Evolutionary conservation across 2,329 filamentous ascomycete species (phyloP).

Genomic region (Rutstroemia sp.): DNA sequence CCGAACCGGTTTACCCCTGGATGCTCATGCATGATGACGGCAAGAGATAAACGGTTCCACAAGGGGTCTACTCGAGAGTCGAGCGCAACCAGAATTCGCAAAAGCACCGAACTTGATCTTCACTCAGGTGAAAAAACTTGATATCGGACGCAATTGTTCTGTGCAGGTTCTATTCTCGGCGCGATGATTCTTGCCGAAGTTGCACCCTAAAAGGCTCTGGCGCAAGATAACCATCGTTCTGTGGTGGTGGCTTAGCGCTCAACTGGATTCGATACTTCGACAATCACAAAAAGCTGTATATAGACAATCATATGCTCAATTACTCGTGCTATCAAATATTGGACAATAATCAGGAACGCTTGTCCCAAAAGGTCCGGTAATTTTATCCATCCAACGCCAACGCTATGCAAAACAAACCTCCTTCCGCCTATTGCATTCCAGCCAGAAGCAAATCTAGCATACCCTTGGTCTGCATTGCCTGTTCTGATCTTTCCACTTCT

Average conservation of each 20-base stretch:
- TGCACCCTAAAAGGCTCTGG: no score
- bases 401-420: constrained; percentile 33
- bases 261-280: not conserved
- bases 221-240: no score
- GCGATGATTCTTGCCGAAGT: no score
- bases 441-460: constrained; percentile 78
- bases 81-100: not conserved
- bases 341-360: constrained; percentile 6
- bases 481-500: constrained; percentile 77
- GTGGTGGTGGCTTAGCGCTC: no score
- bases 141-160: no score
- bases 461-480: constrained; percentile 72
- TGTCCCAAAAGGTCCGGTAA: constrained; percentile 7
- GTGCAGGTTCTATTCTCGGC: no score
- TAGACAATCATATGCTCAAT: constrained; percentile 8
- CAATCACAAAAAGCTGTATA: not conserved
- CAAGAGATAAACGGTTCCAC: not conserved
- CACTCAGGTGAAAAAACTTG: not conserved
- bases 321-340: constrained; percentile 6
- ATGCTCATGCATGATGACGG: not conserved
- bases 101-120: not conserved
- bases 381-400: constrained; percentile 29
- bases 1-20: not conserved
- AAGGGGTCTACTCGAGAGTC: not conserved
- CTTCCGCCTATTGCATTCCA: constrained; percentile 29